Base-by-base conservation (phyloP, 2,329 filamentous ascomycete genomes). In the Trichoderma sp. region DNA sequence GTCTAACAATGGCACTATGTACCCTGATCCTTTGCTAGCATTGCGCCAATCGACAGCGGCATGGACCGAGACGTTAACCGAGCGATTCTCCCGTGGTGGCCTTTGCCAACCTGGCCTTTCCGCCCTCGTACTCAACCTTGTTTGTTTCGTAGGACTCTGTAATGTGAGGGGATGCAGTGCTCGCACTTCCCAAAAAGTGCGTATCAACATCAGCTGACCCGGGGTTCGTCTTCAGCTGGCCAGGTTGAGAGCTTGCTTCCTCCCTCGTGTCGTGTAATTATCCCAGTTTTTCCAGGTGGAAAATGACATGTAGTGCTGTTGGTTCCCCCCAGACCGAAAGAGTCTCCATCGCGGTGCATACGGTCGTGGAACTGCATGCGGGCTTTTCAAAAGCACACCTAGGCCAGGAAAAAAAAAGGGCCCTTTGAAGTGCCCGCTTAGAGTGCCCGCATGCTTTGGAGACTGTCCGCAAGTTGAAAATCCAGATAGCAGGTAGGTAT, bases 301-400 rank as follows among this genome's bases (percentile, higher is more conserved):
- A 68, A 55, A 58, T 55, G 58, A 57, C 65, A 27, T 68, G 58
- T 68, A 61, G 33, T 68, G 58, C 29, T 68, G 47, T 57, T 61
- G 43, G 52, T 60, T 61, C 49, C 21, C 55, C 64, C 43, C 57
- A 43, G 53, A 31, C 47, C 29, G 37, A 29, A 60, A 60, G 43
- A 40, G 65, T 47, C 43, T 68, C 65, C 65, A 57, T 68, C 65
- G 24, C 13, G 16, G 11, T 68, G 65, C 65, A 68, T 57, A 43
- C 40, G 19, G 16, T 19, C 40, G 19, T 43, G 40, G 40, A 43
- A 43, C 40, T 43, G 40, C 40, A 60, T 68, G 65, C 65, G 63
- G 65, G 47, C 57, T 68, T 68, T 68, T 68, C 47, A 24, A 68
- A 16, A 24, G 24, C 33, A 47, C 65, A 68, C 31, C 49, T 47